Evolutionary conservation across 768 basidiomycete species (phyloP).

Genomic region (Cytidiella melzeri): DNA sequence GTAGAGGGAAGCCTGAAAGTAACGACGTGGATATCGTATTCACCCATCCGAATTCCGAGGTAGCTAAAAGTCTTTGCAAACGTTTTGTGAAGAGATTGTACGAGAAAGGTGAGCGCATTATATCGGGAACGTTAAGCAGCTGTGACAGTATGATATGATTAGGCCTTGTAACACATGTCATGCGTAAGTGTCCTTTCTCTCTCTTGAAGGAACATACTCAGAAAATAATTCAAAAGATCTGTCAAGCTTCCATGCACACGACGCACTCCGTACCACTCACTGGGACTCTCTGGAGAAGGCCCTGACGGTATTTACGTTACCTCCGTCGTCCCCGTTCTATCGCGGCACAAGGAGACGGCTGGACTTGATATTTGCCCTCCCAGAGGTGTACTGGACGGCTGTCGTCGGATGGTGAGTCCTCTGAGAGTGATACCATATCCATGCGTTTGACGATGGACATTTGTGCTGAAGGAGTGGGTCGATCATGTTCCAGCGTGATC

Average conservation of each 20-base stretch:
- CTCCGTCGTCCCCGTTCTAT: slow-evolving; percentile 27
- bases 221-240: slow-evolving; percentile 37
- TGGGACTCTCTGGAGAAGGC: slow-evolving; percentile 84
- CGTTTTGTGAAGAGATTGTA: slow-evolving; percentile 53
- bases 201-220: neutral
- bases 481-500: slow-evolving; percentile 83
- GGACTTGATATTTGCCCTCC: slow-evolving; percentile 78
- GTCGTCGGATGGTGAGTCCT: slow-evolving; percentile 80
- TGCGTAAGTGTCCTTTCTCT: slow-evolving; percentile 52
- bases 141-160: too few species aligned
- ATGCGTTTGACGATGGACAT: neutral
- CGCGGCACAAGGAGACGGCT: slow-evolving; percentile 57
- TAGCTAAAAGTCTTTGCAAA: slow-evolving; percentile 58
- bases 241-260: slow-evolving; percentile 51
- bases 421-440: too few species aligned
- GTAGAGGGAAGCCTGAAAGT: slow-evolving; percentile 74
- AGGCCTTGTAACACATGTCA: slow-evolving; percentile 79
- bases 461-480: slow-evolving; percentile 64
- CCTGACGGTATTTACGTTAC: slow-evolving; percentile 71
- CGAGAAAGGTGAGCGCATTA: slow-evolving; percentile 40
- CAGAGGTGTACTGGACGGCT: slow-evolving; percentile 80
- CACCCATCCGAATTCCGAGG: slow-evolving; percentile 53
- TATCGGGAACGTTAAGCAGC: neutral
- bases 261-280: slow-evolving; percentile 49
- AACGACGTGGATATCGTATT: slow-evolving; percentile 91